Evolutionary conservation across 352 stramenopile species (phyloP), one percentile per base, ranked within the genome.

Genomic region (Elongisporangium undulatum): DNA sequence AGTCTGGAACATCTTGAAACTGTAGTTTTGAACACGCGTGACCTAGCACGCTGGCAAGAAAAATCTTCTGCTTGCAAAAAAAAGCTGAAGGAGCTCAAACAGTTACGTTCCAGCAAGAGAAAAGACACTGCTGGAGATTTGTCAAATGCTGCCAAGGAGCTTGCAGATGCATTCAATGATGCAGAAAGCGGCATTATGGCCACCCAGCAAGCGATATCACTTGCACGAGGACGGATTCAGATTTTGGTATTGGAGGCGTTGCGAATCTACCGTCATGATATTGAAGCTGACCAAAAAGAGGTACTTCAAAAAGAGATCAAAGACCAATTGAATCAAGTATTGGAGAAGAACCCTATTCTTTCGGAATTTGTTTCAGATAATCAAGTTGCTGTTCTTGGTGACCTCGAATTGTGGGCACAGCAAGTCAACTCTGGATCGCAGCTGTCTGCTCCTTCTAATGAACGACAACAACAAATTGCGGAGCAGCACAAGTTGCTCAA

Each of bases 401-500:
- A 82, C 51, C 59, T 89, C 21, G 69, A 77, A 15, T 29, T 20
- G 4, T 89, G 79, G 77, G 61, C 69, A 3, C 52, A 61, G 10
- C 67, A 70, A 13, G n/a, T 79, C 3, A 55, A 53, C 9, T 34
- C 64, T n/a, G 52, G 21, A 12, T 68, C 17, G 23, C 62, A 49
- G n/a, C 62, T 10, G 49, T 50, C 9, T 53, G 58, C 21, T 23
- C 39, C 53, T 16, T 29, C 55, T 38, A 63, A 60, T 0, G 73
- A 78, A 13, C 61, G 58, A 16, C 66, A 89, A 51, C 66, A 79
- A 53, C 66, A 77, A 56, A 69, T 65, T 12, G 59, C 59, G 6
- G 72, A 87, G 41, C 79, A 89, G n/a, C 72, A 64, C n/a, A 87
- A 84, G 48, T 22, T 87, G 21, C 64, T 92, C 17, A 75, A 60